Base-by-base conservation (phyloP, 2,329 filamentous ascomycete genomes). In the Neonectria sp. region DNA sequence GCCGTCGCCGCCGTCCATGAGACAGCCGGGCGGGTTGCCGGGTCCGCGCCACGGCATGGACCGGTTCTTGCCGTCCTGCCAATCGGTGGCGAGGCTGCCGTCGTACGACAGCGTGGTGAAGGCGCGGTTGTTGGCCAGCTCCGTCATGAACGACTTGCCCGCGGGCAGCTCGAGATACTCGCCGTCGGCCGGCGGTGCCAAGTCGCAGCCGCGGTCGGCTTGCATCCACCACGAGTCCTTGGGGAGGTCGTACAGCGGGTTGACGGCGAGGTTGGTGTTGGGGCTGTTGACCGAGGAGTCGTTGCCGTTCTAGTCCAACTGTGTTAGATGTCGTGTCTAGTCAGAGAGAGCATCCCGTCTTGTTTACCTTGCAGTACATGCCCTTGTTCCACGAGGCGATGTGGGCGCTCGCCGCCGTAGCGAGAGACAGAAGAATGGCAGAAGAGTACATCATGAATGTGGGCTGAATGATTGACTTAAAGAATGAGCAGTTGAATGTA, bases 141-240 rank as follows among this genome's bases (percentile, higher is more conserved):
- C 85, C 7, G 85, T 83, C 27, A 80, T 85, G 69, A 87, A 85
- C 0, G 79, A 76, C 45, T 83, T 82, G 24, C 85, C 84, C 2
- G 85, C 86, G 2, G 85, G 85, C 2, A 88, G 77, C 31, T 82
- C 79, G 48, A 88, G 81, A 24, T 73, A 78, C 13, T 76, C 77
- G 35, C 73, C 75, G 2, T 74, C 68, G 1, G 75, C 65, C 8
- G 77, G 77, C 5, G 79, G 82, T 8, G 79, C 80, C 12, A 73
- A 69, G 65, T 86, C 80, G 68, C 85, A 87, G 48, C 83, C 82
- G 11, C 84, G 82, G 65, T 85, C 81, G 63, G 81, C 79, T 67
- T 87, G 85, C 78, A 86, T 85, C 84, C 85, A 87, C 84, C 84
- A 86, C n/a, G 85, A 69, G 25, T 76, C 75, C 62, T 82, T 80